Base-by-base conservation (phyloP, 2,329 filamentous ascomycete genomes). In the Colletotrichum cuscutae region DNA sequence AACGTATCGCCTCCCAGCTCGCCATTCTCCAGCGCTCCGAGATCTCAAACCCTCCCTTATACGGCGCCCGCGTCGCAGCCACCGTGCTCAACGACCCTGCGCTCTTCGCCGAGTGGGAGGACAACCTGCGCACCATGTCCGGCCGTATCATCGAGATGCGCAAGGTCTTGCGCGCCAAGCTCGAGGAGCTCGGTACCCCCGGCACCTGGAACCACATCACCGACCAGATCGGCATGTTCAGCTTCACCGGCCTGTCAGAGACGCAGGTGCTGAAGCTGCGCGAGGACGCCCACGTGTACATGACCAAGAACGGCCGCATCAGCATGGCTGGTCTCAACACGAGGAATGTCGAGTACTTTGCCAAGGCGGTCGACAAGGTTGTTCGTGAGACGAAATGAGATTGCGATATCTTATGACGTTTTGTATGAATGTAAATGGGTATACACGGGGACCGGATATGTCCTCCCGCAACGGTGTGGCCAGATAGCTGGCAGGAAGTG, bases 161-260 rank as follows among this genome's bases (percentile, higher is more conserved):
- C 75, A 91, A 90, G 79, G 90, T 89, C 4, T 86, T 99, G 77
- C 90, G 94, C 63, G 85, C 86, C 68, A 94, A 95, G 83, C 90
- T 99, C 12, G 96, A 98, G 85, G 90, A 92, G 79, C 89, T 96
- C 72, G 91, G 90, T 35, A 98, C 97, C 0, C 96, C 96, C 0
- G 96, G 96, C 37, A 93, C 90, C 15, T 99, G 97, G 97, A 94
- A 95, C 80, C 97, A 99, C 85, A 97, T 99, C 82, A 98, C 95
- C 19, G 94, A 97, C 79, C 97, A 99, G 89, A 99, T 99, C 81
- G 97, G 97, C 86, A 99, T 99, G 97, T 99, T 99, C 86, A 96
- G 93, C 82, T 99, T 97, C 83, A 97, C 94, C 1, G 94, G 94
- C 13, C 84, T 97, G 81, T 89, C 82, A 13, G 93, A 95, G 84